Conservation (phyloP, 352 stramenopile genomes). For the Globisporangium cylindrosporum region DNA sequence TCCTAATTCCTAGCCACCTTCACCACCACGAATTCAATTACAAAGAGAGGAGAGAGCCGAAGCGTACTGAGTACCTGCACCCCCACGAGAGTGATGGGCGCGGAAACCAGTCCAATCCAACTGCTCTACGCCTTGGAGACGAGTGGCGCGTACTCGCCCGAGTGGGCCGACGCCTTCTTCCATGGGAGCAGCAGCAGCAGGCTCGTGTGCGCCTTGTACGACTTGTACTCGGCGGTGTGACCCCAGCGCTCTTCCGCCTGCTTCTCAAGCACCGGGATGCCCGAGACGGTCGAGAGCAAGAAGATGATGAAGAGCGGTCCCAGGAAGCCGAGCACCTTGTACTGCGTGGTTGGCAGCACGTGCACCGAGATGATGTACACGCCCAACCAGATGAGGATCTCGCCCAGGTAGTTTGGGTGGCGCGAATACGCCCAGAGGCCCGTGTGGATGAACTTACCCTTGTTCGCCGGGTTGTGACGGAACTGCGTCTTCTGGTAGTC, state of each 20-base stretch:
- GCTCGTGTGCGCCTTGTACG: conserved; percentile 71
- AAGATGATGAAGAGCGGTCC: conserved; percentile 66
- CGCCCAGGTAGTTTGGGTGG: conserved; percentile 92
- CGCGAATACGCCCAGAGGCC: conserved; percentile 85
- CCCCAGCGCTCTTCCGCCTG: conserved; percentile 64
- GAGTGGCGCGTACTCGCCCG: conserved; percentile 17
- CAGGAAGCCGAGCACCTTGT: conserved; percentile 41
- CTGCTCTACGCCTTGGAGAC: conserved; percentile 18
- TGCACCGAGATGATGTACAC: conserved; percentile 46
- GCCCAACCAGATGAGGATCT: conserved; percentile 89
- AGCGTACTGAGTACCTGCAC: neutral
- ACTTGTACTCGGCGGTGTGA: conserved; percentile 48
- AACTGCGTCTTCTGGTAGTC: conserved; percentile 86
- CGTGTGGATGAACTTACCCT: conserved; percentile 74
- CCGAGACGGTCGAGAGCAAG: conserved; percentile 59
- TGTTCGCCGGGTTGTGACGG: conserved; percentile 51
- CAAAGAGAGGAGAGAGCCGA: neutral
- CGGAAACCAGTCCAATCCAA: too few relatives aligned
- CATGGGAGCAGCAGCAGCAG: conserved; percentile 36
- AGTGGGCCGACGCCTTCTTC: conserved; percentile 15
- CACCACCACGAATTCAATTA: neutral
- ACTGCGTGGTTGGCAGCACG: conserved; percentile 37
- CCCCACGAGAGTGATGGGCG: neutral
- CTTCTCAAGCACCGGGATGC: conserved; percentile 76
- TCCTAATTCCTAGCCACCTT: neutral